Percentiles rank a stretch among this genome's conserved stretches.
Evolutionary conservation across 371 early-diverging fungal species (phyloP).

Genomic region (Polyrhizophydium stewartii): DNA sequence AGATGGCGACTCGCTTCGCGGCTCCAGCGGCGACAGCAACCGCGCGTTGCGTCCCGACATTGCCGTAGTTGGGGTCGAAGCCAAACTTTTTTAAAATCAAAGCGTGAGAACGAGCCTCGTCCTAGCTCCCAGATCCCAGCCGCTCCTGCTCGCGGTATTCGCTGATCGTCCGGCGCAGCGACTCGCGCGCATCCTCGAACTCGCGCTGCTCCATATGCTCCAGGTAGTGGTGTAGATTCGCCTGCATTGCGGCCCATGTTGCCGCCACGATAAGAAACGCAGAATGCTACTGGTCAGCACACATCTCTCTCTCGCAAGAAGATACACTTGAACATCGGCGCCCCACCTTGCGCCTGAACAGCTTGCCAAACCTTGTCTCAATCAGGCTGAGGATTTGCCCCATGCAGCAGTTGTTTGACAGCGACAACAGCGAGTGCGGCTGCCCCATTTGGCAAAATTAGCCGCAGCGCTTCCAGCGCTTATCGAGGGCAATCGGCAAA

Average conservation of each 20-base stretch:
- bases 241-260: constrained; percentile 20
- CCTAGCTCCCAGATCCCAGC: too few relatives aligned
- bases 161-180: constrained; percentile 7
- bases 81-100: too few relatives aligned
- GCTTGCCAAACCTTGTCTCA: constrained; percentile 29
- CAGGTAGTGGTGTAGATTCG: constrained; percentile 50
- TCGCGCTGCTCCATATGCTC: constrained; percentile 32
- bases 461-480: not conserved
- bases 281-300: not conserved
- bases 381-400: constrained; percentile 20
- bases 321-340: not conserved
- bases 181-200: constrained; percentile 22
- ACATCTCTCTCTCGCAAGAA: not conserved
- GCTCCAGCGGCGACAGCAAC: too few relatives aligned
- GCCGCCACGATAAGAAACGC: not conserved
- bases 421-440: constrained; percentile 30
- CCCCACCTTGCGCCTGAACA: constrained; percentile 40
- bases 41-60: too few relatives aligned
- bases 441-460: constrained; percentile 3
- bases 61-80: too few relatives aligned
- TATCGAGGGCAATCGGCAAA: not conserved
- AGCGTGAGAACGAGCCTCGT: too few relatives aligned
- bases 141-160: constrained; percentile 14
- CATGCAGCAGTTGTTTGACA: constrained; percentile 46
- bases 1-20: not conserved